Percentiles rank a stretch among this genome's conserved stretches.
These are phyloP conservation scores for Plasmodium ovale DNA, from an alignment of 169 alveolate genomes.

Conservation along the genomic window DNA sequence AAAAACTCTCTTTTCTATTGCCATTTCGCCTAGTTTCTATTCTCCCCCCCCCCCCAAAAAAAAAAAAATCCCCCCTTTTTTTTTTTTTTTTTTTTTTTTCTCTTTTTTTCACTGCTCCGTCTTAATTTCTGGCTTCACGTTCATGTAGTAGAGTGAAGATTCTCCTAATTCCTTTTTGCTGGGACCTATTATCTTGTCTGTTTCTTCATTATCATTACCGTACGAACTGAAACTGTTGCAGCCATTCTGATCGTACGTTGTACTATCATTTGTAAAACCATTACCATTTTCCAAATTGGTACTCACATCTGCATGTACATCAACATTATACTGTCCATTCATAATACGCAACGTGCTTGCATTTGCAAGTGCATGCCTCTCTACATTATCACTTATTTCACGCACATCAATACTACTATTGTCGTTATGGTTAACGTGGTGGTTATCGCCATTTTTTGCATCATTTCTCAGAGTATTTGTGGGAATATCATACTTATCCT, in stretches of 20 bases:
- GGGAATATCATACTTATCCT: neutral
- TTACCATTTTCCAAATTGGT: neutral
- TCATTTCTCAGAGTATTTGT: neutral
- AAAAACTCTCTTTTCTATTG: no score
- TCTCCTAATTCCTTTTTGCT: constrained; percentile 8
- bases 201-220: constrained; percentile 26
- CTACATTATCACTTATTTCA: neutral
- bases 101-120: constrained; percentile 29
- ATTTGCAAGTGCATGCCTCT: no score
- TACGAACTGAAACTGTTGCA: constrained; percentile 17
- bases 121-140: constrained; percentile 40
- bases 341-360: no score
- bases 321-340: constrained; percentile 3
- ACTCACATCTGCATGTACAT: neutral
- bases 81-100: no score
- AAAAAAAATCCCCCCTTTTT: no score
- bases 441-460: neutral
- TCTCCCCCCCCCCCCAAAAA: no score
- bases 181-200: constrained; percentile 11
- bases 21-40: no score
- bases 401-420: neutral
- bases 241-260: constrained; percentile 8
- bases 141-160: constrained; percentile 52
- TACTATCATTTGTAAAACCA: constrained; percentile 25
- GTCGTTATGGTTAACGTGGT: neutral